phyloP scores from a whole-genome alignment of 306 rosid species.

The Ziziphus jujuba region DNA sequence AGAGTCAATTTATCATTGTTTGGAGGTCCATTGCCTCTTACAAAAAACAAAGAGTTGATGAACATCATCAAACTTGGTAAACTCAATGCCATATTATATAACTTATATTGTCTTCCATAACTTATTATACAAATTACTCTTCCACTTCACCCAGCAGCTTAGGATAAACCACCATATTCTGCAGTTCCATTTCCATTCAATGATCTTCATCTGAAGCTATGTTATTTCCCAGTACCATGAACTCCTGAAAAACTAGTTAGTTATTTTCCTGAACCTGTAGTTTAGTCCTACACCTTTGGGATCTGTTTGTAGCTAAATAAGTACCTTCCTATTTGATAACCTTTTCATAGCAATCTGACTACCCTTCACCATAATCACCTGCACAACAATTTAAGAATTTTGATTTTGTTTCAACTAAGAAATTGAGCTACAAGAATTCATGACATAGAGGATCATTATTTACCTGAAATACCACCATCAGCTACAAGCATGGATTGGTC shows the following conservation, averaged over 20 bases:
- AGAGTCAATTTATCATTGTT: conserved; percentile 11
- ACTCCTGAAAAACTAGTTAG: not conserved
- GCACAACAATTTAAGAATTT: not conserved
- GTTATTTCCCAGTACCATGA: not conserved
- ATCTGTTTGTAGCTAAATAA: not conserved
- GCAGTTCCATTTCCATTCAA: conserved; percentile 24
- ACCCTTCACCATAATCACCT: conserved; percentile 25
- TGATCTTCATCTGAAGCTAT: not conserved
- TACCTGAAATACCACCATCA: conserved; percentile 43
- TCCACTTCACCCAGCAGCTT: conserved; percentile 6
- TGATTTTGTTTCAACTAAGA: not conserved
- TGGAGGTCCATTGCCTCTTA: conserved; percentile 7
- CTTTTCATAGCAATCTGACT: not conserved
- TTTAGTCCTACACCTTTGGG: conserved; percentile 10
- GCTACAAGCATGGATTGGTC: conserved; percentile 80
- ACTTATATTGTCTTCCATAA: conserved; percentile 15
- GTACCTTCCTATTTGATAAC: not conserved
- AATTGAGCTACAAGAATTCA: not conserved
- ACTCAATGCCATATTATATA: conserved; percentile 21
- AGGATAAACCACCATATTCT: conserved; percentile 9
- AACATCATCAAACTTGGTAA: not conserved
- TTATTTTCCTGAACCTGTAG: conserved; percentile 16
- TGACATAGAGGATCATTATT: not conserved
- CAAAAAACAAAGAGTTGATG: conserved; percentile 14
- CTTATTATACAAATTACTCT: conserved; percentile 17